Evolutionary conservation across 768 basidiomycete genomes (phyloP), one percentile per base, ranked within the genome.

Genomic region (Lactifluus pinguis): DNA sequence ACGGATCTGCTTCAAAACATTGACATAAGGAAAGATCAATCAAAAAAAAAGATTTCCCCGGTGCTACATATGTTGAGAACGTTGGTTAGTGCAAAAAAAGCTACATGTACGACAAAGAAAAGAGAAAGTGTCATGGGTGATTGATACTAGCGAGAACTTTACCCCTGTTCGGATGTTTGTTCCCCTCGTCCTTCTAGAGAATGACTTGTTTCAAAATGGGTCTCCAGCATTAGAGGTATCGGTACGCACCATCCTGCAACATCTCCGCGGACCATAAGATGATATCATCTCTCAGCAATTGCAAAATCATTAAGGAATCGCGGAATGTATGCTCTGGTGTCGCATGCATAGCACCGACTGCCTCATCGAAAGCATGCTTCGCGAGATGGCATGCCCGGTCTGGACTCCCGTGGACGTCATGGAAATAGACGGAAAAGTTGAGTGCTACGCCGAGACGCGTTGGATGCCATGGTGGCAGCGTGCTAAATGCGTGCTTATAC

Each of bases 401-500:
- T 29, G 92, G 89, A 70, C 86, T 88, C 72, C 86, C 84, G 65
- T 84, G 80, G 68, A 93, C 89, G 71, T 94, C 86, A 71, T 92
- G 92, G 72, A 89, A 93, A 77, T 89, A 95, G 53, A 95, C 92
- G n/a, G 90, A 86, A 75, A 95, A 93, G 76, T 94, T 95, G 68
- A 95, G 79, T 38, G 92, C 91, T 53, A 95, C 77, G 39, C 92
- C 92, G 60, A 95, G 77, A 67, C 91, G 83, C 63, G 92, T 94
- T 58, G 92, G 91, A 74, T 94, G 89, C 51, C 87, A 83, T 6
- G 86, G 78, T 29, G 83, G 84, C 55, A 95, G 81, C 68, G 87
- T 85, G 59, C 80, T 79, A 57, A 81, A 70, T 41, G 92, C 91
- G 66, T 92, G 89, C 72, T 89, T 83, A 71, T 92, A 92, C 51